Percentiles rank a stretch among this genome's conserved stretches.
phyloP scores from a whole-genome alignment of 2,329 filamentous ascomycete species.

The Boeremia exigua region DNA sequence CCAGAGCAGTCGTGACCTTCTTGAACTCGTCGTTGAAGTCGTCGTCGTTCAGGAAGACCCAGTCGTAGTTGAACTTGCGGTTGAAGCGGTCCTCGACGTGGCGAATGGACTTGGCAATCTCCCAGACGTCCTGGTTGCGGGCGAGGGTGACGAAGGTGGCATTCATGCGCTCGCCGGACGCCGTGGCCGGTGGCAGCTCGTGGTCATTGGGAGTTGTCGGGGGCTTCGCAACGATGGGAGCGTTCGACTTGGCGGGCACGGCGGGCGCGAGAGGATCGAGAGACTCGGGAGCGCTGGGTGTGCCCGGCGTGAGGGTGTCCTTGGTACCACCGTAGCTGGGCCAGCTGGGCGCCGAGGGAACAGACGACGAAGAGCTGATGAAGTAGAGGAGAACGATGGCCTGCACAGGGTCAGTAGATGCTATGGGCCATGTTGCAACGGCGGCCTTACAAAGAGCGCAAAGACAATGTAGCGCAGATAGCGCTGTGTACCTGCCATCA shows the following conservation, averaged over 20 bases:
- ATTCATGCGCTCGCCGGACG: conserved; percentile 81
- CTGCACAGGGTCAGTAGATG: conserved; percentile 43
- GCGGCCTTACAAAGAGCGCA: conserved; percentile 74
- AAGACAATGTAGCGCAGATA: conserved; percentile 77
- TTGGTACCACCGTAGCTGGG: conserved; percentile 32
- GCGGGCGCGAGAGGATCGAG: conserved; percentile 8
- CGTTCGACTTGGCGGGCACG: conserved; percentile 17
- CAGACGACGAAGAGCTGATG: conserved; percentile 69
- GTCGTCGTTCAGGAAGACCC: conserved; percentile 98
- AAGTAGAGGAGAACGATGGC: conserved; percentile 80
- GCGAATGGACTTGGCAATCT: conserved; percentile 93
- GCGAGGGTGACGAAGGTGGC: conserved; percentile 97
- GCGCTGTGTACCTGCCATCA: conserved; percentile 74
- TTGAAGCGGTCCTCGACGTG: conserved; percentile 99
- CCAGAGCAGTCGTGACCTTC: conserved; percentile 83
- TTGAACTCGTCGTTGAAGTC: conserved; percentile 94
- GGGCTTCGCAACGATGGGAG: conserved; percentile 19
- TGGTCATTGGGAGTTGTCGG: conserved; percentile 45
- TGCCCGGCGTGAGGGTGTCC: conserved; percentile 22
- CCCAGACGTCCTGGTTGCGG: conserved; percentile 93
- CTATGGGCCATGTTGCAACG: not conserved
- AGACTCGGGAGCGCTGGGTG: conserved; percentile 23
- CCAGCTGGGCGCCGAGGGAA: conserved; percentile 44
- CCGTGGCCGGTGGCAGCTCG: conserved; percentile 52
- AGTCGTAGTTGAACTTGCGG: conserved; percentile 94